A percentile compares a stretch with the other conserved stretches of the same genome.
phyloP scores from a whole-genome alignment of 345 rosid genomes.

The Hibiscus tridactylites region DNA sequence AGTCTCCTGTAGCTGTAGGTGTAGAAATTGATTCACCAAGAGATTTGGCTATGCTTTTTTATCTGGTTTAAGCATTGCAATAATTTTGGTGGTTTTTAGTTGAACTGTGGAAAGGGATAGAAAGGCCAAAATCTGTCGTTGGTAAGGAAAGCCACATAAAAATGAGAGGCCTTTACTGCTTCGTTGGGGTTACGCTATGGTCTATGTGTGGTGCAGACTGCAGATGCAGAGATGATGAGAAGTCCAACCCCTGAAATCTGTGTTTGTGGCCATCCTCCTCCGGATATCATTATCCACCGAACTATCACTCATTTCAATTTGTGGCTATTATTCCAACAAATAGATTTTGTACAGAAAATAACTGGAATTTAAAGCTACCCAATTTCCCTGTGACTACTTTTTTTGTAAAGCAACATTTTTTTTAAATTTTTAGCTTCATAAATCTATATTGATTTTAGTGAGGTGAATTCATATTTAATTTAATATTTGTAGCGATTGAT shows the following conservation, averaged over 20 bases:
- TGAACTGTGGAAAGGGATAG: slow-evolving; percentile 7
- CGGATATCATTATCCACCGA: not conserved
- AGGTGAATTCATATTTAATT: no score
- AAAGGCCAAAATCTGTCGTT: not conserved
- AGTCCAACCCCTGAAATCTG: not conserved
- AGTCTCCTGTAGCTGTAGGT: no score
- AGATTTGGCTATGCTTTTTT: not conserved
- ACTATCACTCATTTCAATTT: not conserved
- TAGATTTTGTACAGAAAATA: not conserved
- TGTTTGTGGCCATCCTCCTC: not conserved
- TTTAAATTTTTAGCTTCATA: no score
- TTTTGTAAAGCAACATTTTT: no score
- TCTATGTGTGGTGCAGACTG: not conserved
- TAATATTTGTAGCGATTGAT: no score
- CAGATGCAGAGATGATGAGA: not conserved
- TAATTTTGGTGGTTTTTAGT: not conserved
- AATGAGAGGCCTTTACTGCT: not conserved
- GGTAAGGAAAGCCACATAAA: slow-evolving; percentile 2
- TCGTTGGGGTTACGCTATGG: not conserved
- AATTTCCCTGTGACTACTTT: no score
- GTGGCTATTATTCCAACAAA: not conserved
- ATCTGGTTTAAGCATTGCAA: not conserved
- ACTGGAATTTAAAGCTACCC: not conserved
- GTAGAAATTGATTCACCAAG: not conserved
- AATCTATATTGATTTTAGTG: no score